These are phyloP conservation scores for Chaetomium sp. DNA, from an alignment of 2,329 filamentous ascomycete genomes.

Conservation along the genomic window DNA sequence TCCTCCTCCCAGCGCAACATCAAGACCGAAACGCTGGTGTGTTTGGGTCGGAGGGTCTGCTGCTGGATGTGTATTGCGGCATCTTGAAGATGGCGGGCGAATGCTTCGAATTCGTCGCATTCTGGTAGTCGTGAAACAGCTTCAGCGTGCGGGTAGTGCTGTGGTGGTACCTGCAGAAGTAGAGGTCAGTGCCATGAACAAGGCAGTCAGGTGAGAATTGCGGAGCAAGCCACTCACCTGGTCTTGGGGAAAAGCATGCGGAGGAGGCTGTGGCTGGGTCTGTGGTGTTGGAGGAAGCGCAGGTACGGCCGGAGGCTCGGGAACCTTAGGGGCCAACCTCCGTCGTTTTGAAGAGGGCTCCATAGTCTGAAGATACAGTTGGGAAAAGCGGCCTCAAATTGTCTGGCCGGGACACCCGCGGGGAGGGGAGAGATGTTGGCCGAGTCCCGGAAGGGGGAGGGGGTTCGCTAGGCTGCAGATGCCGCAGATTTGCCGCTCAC, in stretches of 20 bases:
- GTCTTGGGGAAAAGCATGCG: constrained; percentile 32
- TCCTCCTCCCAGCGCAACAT: constrained; percentile 66
- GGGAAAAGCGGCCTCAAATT: not conserved
- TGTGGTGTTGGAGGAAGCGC: constrained; percentile 27
- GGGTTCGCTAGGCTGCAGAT: constrained; percentile 5
- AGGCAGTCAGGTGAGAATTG: not conserved
- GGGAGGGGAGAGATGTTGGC: not conserved
- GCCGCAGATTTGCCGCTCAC: constrained; percentile 1
- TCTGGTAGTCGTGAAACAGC: constrained; percentile 38
- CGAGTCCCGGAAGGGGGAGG: not conserved
- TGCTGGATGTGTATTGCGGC: constrained; percentile 68
- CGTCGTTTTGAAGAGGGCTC: constrained; percentile 38
- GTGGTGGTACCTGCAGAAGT: constrained; percentile 26
- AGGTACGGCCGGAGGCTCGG: constrained; percentile 30
- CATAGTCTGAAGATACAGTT: constrained; percentile 26
- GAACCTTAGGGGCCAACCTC: constrained; percentile 37
- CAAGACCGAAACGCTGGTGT: constrained; percentile 61
- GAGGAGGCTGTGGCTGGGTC: constrained; percentile 27
- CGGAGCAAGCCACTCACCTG: constrained; percentile 28
- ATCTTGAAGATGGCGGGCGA: constrained; percentile 68
- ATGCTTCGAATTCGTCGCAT: constrained; percentile 66
- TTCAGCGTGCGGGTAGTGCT: constrained; percentile 31
- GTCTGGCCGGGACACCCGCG: not conserved
- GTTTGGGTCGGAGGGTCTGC: constrained; percentile 60
- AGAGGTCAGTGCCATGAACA: constrained; percentile 10